Conservation (phyloP, 169 alveolate genomes). For the Hepatocystis sp. region DNA sequence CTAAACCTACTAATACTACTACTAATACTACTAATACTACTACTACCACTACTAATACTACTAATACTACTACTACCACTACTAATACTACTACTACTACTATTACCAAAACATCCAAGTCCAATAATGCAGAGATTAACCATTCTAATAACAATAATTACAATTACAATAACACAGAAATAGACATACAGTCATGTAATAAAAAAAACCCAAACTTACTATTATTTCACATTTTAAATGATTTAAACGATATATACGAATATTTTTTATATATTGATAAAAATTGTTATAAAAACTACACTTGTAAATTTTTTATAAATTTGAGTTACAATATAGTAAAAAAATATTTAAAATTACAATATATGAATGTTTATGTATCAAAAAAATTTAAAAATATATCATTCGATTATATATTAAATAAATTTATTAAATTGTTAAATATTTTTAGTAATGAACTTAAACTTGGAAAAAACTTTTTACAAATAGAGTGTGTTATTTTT, state of each 20-base stretch:
- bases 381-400: conserved; percentile 56
- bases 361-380: conserved; percentile 6
- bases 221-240: conserved; percentile 51
- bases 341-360: conserved; percentile 24
- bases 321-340: conserved; percentile 33
- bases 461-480: conserved; percentile 3
- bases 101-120: no score
- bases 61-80: no score
- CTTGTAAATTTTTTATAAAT: conserved; percentile 42
- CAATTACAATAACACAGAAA: not conserved
- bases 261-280: conserved; percentile 27
- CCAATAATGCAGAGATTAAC: no score
- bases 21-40: not conserved
- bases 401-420: conserved; percentile 38
- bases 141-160: not conserved
- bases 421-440: conserved; percentile 35
- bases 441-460: conserved; percentile 17
- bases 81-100: no score
- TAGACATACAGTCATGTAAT: no score
- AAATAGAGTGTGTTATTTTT: conserved; percentile 43
- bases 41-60: not conserved
- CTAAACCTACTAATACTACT: not conserved
- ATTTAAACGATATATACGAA: conserved; percentile 37
- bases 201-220: not conserved
- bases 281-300: conserved; percentile 48